Base-by-base conservation (phyloP, 331 rosid species). In the Cydonia oblonga region DNA sequence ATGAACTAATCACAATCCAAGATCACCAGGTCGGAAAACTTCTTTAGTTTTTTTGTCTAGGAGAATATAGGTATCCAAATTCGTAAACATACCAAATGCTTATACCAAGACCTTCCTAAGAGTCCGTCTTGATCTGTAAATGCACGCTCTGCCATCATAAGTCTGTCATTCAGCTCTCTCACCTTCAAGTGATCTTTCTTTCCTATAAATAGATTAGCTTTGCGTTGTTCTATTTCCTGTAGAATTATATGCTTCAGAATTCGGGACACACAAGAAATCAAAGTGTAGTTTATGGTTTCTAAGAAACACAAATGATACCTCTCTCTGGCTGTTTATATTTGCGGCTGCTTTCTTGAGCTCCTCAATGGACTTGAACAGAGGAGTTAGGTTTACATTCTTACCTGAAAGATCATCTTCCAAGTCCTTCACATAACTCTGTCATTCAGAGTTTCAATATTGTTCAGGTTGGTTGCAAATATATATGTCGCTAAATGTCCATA, bases 11-110 rank as follows among this genome's bases (percentile, higher is more conserved):
- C n/a, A n/a, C n/a, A n/a, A n/a, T n/a, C n/a, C n/a, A n/a, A n/a
- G n/a, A n/a, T n/a, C n/a, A n/a, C n/a, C n/a, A n/a, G n/a, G n/a
- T n/a, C n/a, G n/a, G n/a, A n/a, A n/a, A n/a, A n/a, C n/a, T n/a
- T n/a, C n/a, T n/a, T n/a, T n/a, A n/a, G n/a, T n/a, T n/a, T n/a
- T n/a, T n/a, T n/a, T n/a, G n/a, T n/a, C n/a, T n/a, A n/a, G n/a
- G n/a, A n/a, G n/a, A n/a, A n/a, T n/a, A n/a, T n/a, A n/a, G n/a
- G n/a, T n/a, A n/a, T n/a, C n/a, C n/a, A n/a, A n/a, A n/a, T n/a
- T n/a, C n/a, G n/a, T n/a, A n/a, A n/a, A 75, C 86, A 69, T 81
- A 85, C 92, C 91, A 89, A 72, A 86, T 91, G 96, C 83, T 89
- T 87, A 78, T 84, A 77, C 93, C 93, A 89, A 32, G 91, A 73